Base-by-base conservation (phyloP, 306 rosid genomes). In the Ormosia emarginata region DNA sequence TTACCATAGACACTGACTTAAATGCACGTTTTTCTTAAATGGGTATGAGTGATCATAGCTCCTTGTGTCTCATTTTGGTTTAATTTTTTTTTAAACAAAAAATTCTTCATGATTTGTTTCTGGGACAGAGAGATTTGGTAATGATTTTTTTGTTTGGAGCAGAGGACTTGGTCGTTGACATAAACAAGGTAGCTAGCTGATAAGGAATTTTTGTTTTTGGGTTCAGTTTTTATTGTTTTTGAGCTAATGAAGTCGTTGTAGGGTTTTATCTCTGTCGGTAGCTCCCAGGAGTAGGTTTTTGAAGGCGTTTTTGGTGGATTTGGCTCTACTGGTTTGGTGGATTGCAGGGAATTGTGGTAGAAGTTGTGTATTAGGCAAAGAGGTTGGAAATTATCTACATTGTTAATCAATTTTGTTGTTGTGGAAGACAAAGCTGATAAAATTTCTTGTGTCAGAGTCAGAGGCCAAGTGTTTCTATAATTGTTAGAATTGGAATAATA, bases 81-180 rank as follows among this genome's bases (percentile, higher is more conserved):
- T 85, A 77, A 43, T 24, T 24, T 24, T 24, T 24, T 24, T 24
- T 24, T 24, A 24, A 24, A 24, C n/a, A n/a, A n/a, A n/a, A n/a
- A n/a, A n/a, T n/a, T 24, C 24, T 24, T 24, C 24, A 24, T 24
- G 24, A 24, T 24, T 24, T 24, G 24, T 24, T 24, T 24, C 24
- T 24, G 24, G 24, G 24, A 24, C 24, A 24, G 24, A 24, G 24
- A 24, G 24, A 24, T 24, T 24, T 24, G 24, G 24, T 24, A 24
- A 0, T 24, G 24, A 24, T 24, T 24, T 24, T 24, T 55, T 49
- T 63, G 86, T 81, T 13, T 4, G 44, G 80, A 79, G 15, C n/a
- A 72, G 81, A 70, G 66, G 24, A 41, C 68, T 86, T 85, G 74
- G 92, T 90, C 86, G 97, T 90, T 95, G 90, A 87, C 94, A 93